A percentile compares a stretch with the other conserved stretches of the same genome.
Evolutionary conservation across 1,284 basidiomycete species (phyloP).

Genomic region (Cutaneotrichosporon cyanovorans): DNA sequence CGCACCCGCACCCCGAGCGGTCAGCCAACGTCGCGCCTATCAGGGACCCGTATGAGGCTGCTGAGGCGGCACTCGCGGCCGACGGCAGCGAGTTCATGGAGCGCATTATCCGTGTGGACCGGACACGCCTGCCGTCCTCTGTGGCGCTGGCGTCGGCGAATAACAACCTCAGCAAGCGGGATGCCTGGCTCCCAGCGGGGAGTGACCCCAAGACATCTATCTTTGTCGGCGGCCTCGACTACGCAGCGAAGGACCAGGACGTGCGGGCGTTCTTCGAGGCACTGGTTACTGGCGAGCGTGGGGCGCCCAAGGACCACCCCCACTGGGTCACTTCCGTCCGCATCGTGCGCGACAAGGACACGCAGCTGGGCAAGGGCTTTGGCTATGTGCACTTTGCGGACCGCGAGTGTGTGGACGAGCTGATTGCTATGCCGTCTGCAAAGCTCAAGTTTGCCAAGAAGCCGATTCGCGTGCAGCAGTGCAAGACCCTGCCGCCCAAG

Average conservation of each 20-base stretch:
- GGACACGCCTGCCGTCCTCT: conserved; percentile 49
- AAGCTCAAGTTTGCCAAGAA: conserved; percentile 85
- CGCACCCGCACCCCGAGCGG: conserved; percentile 53
- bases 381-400: conserved; percentile 86
- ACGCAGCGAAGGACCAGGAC: conserved; percentile 84
- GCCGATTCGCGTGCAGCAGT: conserved; percentile 74
- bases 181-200: conserved; percentile 37
- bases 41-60: conserved; percentile 65
- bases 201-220: conserved; percentile 71
- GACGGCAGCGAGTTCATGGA: conserved; percentile 70
- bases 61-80: conserved; percentile 54
- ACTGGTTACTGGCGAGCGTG: conserved; percentile 66
- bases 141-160: conserved; percentile 30
- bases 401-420: conserved; percentile 77
- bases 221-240: conserved; percentile 91
- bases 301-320: conserved; percentile 43
- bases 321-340: conserved; percentile 77
- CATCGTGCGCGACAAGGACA: conserved; percentile 82
- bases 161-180: conserved; percentile 34
- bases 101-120: conserved; percentile 66
- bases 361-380: conserved; percentile 95
- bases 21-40: conserved; percentile 55
- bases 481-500: conserved; percentile 54
- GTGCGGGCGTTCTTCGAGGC: conserved; percentile 79
- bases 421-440: conserved; percentile 63